Conservation (phyloP, 176 grass and related monocot genomes). For the Avena atlantica region DNA sequence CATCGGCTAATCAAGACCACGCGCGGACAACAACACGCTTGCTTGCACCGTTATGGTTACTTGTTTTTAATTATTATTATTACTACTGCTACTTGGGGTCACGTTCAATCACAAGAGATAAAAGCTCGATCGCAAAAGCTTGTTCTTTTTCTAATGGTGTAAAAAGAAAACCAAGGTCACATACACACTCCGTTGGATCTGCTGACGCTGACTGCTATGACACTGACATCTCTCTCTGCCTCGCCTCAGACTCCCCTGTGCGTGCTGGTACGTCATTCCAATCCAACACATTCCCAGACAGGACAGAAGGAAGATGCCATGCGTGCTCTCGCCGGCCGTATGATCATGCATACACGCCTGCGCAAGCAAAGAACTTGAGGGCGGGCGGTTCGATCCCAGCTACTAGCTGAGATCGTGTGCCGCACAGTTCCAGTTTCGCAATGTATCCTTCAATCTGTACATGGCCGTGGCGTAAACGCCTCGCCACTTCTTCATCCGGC, state of each 20-base stretch:
- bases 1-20: no score
- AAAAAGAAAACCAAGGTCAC: no score
- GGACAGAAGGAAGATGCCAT: background rate
- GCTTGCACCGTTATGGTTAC: no score
- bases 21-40: no score
- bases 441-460: background rate
- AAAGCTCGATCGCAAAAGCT: no score
- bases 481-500: slow-evolving; percentile 6
- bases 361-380: background rate
- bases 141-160: no score
- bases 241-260: background rate
- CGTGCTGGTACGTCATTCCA: background rate
- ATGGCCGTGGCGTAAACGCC: slow-evolving; percentile 41
- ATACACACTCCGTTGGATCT: no score
- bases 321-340: background rate
- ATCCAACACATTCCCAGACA: background rate
- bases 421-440: no score
- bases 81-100: no score
- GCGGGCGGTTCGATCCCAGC: background rate
- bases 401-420: background rate
- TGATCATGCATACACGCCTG: background rate
- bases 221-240: background rate
- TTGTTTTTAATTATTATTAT: no score
- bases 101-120: no score
- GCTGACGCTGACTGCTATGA: background rate